Conservation (phyloP, 2,329 filamentous ascomycete genomes). For the Cadophora sp. region DNA sequence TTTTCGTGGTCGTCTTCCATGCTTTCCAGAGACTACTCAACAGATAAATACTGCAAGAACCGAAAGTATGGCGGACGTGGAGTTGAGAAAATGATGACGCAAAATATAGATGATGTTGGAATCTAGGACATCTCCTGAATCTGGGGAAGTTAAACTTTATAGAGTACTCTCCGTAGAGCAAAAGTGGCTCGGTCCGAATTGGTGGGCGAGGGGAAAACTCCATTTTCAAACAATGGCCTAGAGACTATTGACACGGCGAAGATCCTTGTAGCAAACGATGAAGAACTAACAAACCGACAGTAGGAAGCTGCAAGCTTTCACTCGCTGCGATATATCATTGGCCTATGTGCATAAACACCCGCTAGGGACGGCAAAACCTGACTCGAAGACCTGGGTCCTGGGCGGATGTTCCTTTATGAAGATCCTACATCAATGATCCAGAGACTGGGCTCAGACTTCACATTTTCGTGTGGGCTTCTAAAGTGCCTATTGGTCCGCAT, state of each 20-base stretch:
- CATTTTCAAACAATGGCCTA: no score
- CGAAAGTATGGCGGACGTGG: not conserved
- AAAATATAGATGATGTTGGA: no score
- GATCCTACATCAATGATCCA: not conserved
- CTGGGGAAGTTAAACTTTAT: no score
- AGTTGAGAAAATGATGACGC: not conserved
- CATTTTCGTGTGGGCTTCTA: not conserved
- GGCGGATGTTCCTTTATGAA: not conserved
- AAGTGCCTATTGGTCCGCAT: not conserved
- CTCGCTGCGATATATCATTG: not conserved
- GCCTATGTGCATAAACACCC: not conserved
- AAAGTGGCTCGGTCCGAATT: no score
- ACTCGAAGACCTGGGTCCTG: not conserved
- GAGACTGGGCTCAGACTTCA: not conserved
- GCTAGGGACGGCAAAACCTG: not conserved
- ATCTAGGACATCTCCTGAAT: no score
- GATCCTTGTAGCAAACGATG: not conserved
- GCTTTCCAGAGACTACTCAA: not conserved
- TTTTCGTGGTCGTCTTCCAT: not conserved
- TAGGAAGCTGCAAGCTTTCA: not conserved
- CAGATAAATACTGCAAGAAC: not conserved
- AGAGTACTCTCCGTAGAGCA: no score
- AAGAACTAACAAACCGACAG: not conserved
- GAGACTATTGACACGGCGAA: not conserved
- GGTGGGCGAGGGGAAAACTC: no score